Conservation (phyloP, 2,329 filamentous ascomycete species). For the Pseudovirgaria hyperparasitica region DNA sequence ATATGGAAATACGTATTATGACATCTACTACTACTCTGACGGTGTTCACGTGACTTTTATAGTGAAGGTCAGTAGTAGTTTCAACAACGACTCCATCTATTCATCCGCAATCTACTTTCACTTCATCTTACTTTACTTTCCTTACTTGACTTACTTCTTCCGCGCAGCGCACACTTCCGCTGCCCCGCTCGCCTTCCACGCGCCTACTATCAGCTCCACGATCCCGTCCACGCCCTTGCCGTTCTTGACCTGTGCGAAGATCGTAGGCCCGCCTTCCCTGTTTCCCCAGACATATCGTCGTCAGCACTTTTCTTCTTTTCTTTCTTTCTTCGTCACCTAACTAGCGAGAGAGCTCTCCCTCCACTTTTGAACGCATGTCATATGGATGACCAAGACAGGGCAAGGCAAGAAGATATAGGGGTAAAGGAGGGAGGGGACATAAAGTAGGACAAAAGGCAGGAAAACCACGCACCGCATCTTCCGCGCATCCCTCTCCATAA, state of each 20-base stretch:
- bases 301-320: too few species aligned
- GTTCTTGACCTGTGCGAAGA: constrained; percentile 97
- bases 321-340: too few species aligned
- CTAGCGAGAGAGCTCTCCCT: too few species aligned
- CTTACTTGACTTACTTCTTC: constrained; percentile 20
- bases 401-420: not conserved
- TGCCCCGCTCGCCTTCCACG: constrained; percentile 85
- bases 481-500: constrained; percentile 90
- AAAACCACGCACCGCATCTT: constrained; percentile 50
- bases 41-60: too few species aligned
- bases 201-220: constrained; percentile 74
- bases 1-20: too few species aligned
- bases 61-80: not conserved
- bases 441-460: constrained; percentile 1
- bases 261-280: constrained; percentile 83
- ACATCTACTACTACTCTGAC: too few species aligned
- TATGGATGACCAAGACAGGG: too few species aligned
- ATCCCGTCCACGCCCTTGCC: constrained; percentile 76
- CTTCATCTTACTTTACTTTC: constrained; percentile 13
- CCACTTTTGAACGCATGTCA: too few species aligned
- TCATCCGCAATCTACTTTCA: not conserved
- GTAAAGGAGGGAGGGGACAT: not conserved
- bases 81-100: not conserved
- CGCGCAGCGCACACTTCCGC: constrained; percentile 23
- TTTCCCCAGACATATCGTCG: too few species aligned